A percentile compares a stretch with the other conserved stretches of the same genome.
Evolutionary conservation across 345 rosid species (phyloP).

Genomic region (Anastatica hierochuntica): DNA sequence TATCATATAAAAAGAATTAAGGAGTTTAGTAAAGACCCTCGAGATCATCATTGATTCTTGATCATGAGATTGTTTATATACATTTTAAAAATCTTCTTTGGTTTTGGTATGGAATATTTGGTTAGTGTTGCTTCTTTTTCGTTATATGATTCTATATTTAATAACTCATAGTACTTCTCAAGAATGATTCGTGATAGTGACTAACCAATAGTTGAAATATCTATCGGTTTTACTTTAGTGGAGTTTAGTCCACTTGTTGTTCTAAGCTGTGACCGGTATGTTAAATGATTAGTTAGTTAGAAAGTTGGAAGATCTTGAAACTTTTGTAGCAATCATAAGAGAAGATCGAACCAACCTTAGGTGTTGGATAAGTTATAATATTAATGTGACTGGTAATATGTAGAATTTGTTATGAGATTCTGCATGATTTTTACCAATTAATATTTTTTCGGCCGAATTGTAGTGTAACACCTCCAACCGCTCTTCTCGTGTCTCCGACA

Average conservation of each 20-base stretch:
- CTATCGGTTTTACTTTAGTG: not conserved
- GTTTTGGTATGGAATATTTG: not conserved
- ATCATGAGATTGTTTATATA: not conserved
- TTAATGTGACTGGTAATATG: no score
- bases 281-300: not conserved
- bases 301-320: not conserved
- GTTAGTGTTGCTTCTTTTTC: not conserved
- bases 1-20: no score
- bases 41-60: not conserved
- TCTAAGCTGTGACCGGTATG: not conserved
- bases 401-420: no score
- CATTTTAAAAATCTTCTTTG: not conserved
- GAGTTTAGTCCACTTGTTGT: not conserved
- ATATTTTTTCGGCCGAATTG: no score
- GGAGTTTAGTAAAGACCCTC: not conserved
- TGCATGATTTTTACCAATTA: no score
- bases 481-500: no score
- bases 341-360: not conserved
- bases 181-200: not conserved
- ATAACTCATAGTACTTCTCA: not conserved
- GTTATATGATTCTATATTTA: no score
- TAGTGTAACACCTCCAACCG: no score
- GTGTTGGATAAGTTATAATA: no score
- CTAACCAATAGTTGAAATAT: not conserved
- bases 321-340: not conserved